A percentile compares a stretch with the other conserved stretches of the same genome.
These are phyloP conservation scores for Paxillus rubicundulus DNA, from an alignment of 768 basidiomycete genomes.

Conservation along the genomic window DNA sequence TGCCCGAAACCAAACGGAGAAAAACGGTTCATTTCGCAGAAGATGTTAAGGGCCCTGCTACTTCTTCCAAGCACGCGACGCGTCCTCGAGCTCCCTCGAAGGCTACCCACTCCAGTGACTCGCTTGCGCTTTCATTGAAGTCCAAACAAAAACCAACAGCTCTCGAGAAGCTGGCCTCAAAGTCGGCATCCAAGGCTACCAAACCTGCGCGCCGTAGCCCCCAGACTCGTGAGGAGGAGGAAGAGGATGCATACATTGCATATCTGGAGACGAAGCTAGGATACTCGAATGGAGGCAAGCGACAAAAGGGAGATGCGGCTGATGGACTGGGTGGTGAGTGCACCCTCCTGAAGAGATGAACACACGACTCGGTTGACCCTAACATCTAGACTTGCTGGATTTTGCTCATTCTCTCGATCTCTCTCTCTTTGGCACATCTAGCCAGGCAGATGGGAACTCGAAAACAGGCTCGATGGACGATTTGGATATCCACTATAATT, in stretches of 20 bases:
- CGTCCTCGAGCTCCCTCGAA: background rate
- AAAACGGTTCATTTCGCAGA: constrained; percentile 41
- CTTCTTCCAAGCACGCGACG: background rate
- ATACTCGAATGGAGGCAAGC: constrained; percentile 41
- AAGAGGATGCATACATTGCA: constrained; percentile 85
- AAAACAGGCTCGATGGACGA: background rate
- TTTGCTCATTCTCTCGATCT: constrained; percentile 38
- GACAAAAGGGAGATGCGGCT: constrained; percentile 49
- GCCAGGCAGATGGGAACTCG: background rate
- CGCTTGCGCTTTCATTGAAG: background rate
- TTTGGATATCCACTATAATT: background rate
- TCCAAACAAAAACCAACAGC: constrained; percentile 25
- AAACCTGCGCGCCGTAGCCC: constrained; percentile 9
- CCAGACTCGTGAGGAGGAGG: constrained; percentile 45
- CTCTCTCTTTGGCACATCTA: background rate
- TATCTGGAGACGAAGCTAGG: constrained; percentile 80
- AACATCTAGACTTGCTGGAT: constrained; percentile 49
- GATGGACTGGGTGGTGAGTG: constrained; percentile 84
- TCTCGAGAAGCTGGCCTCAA: constrained; percentile 34
- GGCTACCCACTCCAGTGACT: background rate
- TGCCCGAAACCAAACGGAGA: constrained; percentile 36
- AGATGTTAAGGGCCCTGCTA: background rate
- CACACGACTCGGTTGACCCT: background rate
- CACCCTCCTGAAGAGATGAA: background rate
- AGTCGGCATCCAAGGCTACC: constrained; percentile 9